Evolutionary conservation across 345 rosid genomes (phyloP).

Genomic region (Bruguiera gymnorhiza): DNA sequence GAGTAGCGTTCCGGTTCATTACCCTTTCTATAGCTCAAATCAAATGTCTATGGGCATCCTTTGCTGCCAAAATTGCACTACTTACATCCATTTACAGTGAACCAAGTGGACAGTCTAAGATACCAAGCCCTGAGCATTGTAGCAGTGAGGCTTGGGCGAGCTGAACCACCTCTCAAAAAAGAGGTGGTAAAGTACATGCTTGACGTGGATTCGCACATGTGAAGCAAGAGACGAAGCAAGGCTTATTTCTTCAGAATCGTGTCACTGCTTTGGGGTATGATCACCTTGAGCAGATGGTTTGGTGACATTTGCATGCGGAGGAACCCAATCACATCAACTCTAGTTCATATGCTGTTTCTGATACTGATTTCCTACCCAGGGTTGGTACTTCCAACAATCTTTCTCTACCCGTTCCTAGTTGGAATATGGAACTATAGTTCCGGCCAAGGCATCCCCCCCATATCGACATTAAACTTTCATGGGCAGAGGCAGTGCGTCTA

Average conservation of each 20-base stretch:
- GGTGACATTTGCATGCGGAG: constrained; percentile 66
- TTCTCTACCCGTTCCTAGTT: constrained; percentile 66
- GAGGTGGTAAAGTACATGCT: constrained; percentile 86
- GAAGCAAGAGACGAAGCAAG: constrained; percentile 96
- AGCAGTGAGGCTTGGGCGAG: constrained; percentile 63
- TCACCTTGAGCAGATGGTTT: constrained; percentile 51
- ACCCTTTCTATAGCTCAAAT: constrained; percentile 61
- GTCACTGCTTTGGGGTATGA: constrained; percentile 52
- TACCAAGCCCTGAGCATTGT: constrained; percentile 85
- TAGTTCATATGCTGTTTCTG: constrained; percentile 59
- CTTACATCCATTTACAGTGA: constrained; percentile 70
- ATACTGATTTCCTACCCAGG: constrained; percentile 73
- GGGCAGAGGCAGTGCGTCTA: constrained; percentile 66
- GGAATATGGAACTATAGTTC: constrained; percentile 73
- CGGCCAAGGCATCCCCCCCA: constrained; percentile 67
- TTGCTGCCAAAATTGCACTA: constrained; percentile 90
- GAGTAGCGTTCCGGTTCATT: constrained; percentile 60
- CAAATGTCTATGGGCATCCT: constrained; percentile 57
- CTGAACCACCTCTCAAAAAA: constrained; percentile 80
- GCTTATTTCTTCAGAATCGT: constrained; percentile 78
- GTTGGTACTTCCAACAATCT: constrained; percentile 62
- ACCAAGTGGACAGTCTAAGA: constrained; percentile 65
- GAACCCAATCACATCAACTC: constrained; percentile 58
- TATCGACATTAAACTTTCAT: constrained; percentile 73
- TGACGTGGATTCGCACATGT: constrained; percentile 77